Evolutionary conservation across 192 early-diverging fungal genomes (phyloP), one percentile per base, ranked within the genome.

Genomic region (Thamnidium elegans): DNA sequence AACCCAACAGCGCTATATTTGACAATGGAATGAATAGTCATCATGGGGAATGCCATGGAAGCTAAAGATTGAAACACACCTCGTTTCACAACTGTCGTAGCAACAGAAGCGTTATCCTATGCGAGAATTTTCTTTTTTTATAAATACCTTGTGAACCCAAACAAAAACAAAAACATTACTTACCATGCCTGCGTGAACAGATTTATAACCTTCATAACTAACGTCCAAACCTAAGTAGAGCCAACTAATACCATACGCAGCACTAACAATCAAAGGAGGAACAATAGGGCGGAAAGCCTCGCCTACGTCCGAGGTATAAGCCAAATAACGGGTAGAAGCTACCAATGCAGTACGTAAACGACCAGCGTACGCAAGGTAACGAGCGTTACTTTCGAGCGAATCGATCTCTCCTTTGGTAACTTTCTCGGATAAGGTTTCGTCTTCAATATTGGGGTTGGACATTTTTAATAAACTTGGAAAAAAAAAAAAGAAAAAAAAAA

Each of bases 261-360:
- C 75, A 26, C 70, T 82, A 45, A 89, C 87, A 20, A 89, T 48
- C 10, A 63, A 2, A 9, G 68, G 75, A n/a, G 65, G 43, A 8
- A 85, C 84, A 31, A 89, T 73, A 50, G 87, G 87, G 13, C 87
- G 74, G 61, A 89, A 84, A 1, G 86, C 86, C 61, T 89, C 87
- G 34, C 87, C 87, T 23, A 89, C 79, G 65, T 89, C 86, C 31
- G 81, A 84, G n/a, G 85, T 86, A 70, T 86, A 89, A 20, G 87
- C 87, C 15, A 82, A 66, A 39, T 82, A 81, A 23, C 82, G 80
- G 14, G 76, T 68, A 1, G 79, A 76, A 19, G 80, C 75, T 26
- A 63, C 30, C 31, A 82, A 58, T 39, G 78, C 71, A 6, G 67
- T 75, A 48, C 70, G 72, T 32, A 82, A 71, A 51, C 82, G 81